These are phyloP conservation scores for Acacia crassicarpa DNA, from an alignment of 306 rosid species.

Conservation along the genomic window DNA sequence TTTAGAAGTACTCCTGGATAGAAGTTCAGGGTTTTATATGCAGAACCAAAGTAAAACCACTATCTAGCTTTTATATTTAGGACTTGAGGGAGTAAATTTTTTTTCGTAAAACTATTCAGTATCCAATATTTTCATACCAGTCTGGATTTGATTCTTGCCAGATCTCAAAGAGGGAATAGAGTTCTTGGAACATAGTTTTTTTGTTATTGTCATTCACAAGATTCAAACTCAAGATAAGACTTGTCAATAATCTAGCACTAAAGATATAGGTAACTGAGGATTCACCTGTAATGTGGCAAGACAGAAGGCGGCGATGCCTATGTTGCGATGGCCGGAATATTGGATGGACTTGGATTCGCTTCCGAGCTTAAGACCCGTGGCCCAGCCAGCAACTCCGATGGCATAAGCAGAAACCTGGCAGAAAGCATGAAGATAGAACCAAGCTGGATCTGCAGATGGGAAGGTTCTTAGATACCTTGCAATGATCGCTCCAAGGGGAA, in stretches of 20 bases:
- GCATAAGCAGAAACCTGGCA: conserved; percentile 76
- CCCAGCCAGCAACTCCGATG: conserved; percentile 96
- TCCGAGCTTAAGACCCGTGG: conserved; percentile 83
- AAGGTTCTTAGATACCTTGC: conserved; percentile 75
- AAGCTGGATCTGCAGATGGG: conserved; percentile 79
- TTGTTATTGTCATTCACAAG: background rate
- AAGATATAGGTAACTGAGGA: background rate
- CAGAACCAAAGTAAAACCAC: no score
- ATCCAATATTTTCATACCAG: no score
- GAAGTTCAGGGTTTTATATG: no score
- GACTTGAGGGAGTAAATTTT: no score
- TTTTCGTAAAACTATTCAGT: no score
- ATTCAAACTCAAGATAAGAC: background rate
- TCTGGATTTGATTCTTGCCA: no score
- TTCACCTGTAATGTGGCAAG: conserved; percentile 78
- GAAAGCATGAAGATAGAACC: conserved; percentile 84
- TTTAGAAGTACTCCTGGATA: no score
- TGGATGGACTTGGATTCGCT: conserved; percentile 48
- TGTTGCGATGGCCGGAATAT: conserved; percentile 56
- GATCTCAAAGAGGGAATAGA: no score
- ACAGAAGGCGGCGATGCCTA: conserved; percentile 75
- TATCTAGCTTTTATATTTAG: no score
- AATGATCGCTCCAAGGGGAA: conserved; percentile 73
- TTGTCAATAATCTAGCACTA: background rate
- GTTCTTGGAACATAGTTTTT: background rate